Percentiles rank a stretch among this genome's conserved stretches.
phyloP scores from a whole-genome alignment of 1,139 yeast species.

The Chernovozyma aurita region DNA sequence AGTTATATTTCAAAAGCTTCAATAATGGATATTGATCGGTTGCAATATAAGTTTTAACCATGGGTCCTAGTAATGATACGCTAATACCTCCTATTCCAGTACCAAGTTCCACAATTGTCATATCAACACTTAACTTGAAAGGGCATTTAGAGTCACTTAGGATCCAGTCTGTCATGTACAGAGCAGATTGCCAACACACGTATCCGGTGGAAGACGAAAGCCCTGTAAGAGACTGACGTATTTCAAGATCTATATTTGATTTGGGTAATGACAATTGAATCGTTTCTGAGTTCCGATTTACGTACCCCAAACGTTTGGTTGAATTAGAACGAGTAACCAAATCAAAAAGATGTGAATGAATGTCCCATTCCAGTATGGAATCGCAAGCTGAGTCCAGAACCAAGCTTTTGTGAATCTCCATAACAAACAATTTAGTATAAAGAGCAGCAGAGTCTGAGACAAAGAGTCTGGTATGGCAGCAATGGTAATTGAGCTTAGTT shows the following conservation, averaged over 20 bases:
- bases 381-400: too few species aligned
- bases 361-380: conserved; percentile 14
- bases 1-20: conserved; percentile 46
- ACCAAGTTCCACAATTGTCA: conserved; percentile 55
- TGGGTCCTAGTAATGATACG: conserved; percentile 41
- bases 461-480: too few species aligned
- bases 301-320: conserved; percentile 43
- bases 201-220: conserved; percentile 63
- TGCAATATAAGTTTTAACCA: conserved; percentile 40
- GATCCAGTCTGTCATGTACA: conserved; percentile 52
- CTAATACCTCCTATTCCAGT: conserved; percentile 61
- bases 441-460: too few species aligned
- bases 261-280: conserved; percentile 31
- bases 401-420: too few species aligned
- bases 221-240: conserved; percentile 40
- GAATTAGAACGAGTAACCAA: conserved; percentile 32
- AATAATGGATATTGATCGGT: conserved; percentile 61
- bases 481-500: too few species aligned
- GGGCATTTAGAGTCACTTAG: conserved; percentile 22
- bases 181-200: conserved; percentile 58
- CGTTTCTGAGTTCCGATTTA: conserved; percentile 29
- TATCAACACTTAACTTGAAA: conserved; percentile 13
- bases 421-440: too few species aligned
- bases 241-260: conserved; percentile 24
- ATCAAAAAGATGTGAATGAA: conserved; percentile 47